Percentiles rank a stretch among this genome's conserved stretches.
phyloP scores from a whole-genome alignment of 805 yeast species.

The Saturnispora sekii region DNA sequence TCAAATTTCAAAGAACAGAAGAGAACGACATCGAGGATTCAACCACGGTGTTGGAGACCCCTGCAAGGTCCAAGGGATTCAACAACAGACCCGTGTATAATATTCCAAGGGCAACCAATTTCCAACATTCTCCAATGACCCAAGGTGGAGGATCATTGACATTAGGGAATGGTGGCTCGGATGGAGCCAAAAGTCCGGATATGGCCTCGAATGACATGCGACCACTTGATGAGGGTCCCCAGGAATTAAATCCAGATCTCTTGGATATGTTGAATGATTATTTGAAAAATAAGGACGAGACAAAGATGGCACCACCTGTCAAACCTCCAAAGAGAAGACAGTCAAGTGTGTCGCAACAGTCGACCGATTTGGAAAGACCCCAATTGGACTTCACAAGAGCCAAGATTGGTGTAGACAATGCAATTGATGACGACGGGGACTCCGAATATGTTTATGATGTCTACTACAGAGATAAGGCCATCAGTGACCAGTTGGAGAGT shows the following conservation, averaged over 20 bases:
- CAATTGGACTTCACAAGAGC: conserved; percentile 6
- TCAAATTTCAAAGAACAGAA: conserved; percentile 42
- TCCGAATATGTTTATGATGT: conserved; percentile 88
- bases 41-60: conserved; percentile 16
- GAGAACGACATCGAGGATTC: conserved; percentile 20
- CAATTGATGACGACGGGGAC: conserved; percentile 9
- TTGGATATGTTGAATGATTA: conserved; percentile 66
- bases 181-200: too few species aligned
- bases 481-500: conserved; percentile 30
- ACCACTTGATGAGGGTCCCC: conserved; percentile 10
- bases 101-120: conserved; percentile 13
- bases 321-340: conserved; percentile 24
- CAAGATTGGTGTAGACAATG: conserved; percentile 23
- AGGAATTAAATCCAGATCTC: conserved; percentile 47
- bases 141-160: too few species aligned
- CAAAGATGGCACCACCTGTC: conserved; percentile 8
- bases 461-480: conserved; percentile 56
- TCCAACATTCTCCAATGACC: too few species aligned
- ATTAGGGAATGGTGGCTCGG: too few species aligned
- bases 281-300: conserved; percentile 31
- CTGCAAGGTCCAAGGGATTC: neutral
- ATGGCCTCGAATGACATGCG: too few species aligned
- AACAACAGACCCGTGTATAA: conserved; percentile 17
- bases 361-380: conserved; percentile 11
- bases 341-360: conserved; percentile 18